Conservation (phyloP, 345 rosid species). For the Toxicodendron radicans region DNA sequence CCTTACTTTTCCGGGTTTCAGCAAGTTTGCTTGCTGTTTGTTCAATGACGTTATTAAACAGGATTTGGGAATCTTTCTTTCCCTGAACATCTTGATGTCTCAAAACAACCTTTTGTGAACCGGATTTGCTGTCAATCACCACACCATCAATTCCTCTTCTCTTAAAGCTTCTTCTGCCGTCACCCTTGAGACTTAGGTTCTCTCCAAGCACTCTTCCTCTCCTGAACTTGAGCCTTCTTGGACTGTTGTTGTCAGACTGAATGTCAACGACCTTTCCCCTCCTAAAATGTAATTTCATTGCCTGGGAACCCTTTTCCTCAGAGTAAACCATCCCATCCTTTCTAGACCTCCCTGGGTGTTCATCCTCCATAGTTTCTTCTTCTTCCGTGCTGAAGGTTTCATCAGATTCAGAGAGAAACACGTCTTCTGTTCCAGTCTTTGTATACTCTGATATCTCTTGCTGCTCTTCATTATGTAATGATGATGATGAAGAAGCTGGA, state of each 20-base stretch:
- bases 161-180: slow-evolving; percentile 43
- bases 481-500: slow-evolving; percentile 27
- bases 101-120: slow-evolving; percentile 54
- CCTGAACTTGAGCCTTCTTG: slow-evolving; percentile 70
- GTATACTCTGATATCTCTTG: slow-evolving; percentile 41
- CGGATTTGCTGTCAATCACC: slow-evolving; percentile 14
- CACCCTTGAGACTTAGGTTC: slow-evolving; percentile 36
- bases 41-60: slow-evolving; percentile 85
- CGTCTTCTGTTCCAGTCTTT: slow-evolving; percentile 42
- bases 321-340: slow-evolving; percentile 29
- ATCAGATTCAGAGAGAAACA: slow-evolving; percentile 33
- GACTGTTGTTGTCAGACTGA: slow-evolving; percentile 48
- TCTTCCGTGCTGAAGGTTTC: slow-evolving; percentile 33
- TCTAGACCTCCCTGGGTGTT: slow-evolving; percentile 21
- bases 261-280: slow-evolving; percentile 61
- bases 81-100: slow-evolving; percentile 68
- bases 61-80: slow-evolving; percentile 53
- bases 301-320: slow-evolving; percentile 31
- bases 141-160: slow-evolving; percentile 38
- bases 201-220: slow-evolving; percentile 45
- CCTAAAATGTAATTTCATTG: slow-evolving; percentile 54
- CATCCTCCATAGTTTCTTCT: slow-evolving; percentile 23
- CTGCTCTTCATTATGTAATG: slow-evolving; percentile 34
- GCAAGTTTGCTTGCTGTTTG: slow-evolving; percentile 90
- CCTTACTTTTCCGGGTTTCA: slow-evolving; percentile 84